Evolutionary conservation across 176 grass and related monocot genomes (phyloP).

Genomic region (Carex kokanica): DNA sequence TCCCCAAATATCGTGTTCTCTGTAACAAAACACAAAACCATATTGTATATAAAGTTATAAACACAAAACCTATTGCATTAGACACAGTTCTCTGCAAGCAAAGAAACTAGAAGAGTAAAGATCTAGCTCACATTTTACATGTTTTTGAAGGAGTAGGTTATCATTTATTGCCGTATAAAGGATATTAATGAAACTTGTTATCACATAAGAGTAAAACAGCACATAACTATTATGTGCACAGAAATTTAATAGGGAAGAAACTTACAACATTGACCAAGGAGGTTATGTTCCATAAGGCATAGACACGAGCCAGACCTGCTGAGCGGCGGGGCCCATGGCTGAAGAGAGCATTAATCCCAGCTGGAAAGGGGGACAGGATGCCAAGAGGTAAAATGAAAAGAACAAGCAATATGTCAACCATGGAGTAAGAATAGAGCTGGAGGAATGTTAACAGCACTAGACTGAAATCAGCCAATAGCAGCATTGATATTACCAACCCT

Average conservation of each 20-base stretch:
- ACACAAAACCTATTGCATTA: not conserved
- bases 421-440: slow-evolving; percentile 93
- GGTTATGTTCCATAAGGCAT: slow-evolving; percentile 98
- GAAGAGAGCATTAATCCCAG: slow-evolving; percentile 99
- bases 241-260: slow-evolving; percentile 17
- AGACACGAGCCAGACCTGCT: slow-evolving; percentile 92
- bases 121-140: not conserved
- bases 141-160: not conserved
- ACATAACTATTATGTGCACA: not conserved
- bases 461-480: slow-evolving; percentile 95
- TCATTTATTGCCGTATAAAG: not conserved
- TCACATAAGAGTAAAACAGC: not conserved
- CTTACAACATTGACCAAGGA: slow-evolving; percentile 99
- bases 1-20: not conserved
- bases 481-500: slow-evolving; percentile 90
- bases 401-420: slow-evolving; percentile 87
- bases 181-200: not conserved
- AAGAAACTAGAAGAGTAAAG: not conserved
- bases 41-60: not conserved
- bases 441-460: slow-evolving; percentile 93
- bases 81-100: not conserved
- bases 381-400: slow-evolving; percentile 97
- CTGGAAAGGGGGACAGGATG: slow-evolving; percentile 94
- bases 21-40: not conserved
- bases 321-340: slow-evolving; percentile 96